Evolutionary conservation across 1,139 yeast genomes (phyloP).

Genomic region (Kodamaea sp.): DNA sequence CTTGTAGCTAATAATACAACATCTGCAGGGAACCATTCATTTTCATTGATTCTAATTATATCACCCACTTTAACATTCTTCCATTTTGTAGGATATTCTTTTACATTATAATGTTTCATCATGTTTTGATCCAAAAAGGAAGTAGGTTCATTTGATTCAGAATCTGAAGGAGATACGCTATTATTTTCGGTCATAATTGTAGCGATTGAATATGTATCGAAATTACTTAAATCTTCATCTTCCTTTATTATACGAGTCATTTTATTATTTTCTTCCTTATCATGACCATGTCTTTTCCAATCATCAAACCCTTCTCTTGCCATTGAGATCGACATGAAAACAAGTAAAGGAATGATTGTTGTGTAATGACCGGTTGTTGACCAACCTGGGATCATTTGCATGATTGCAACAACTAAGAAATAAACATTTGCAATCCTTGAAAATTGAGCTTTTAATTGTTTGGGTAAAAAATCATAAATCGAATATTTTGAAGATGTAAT

Average conservation of each 20-base stretch:
- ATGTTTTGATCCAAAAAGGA: constrained; percentile 17
- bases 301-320: constrained; percentile 94
- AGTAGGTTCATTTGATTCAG: constrained; percentile 2
- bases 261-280: constrained; percentile 78
- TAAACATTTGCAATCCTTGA: constrained; percentile 87
- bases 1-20: constrained; percentile 62
- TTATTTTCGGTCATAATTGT: constrained; percentile 35
- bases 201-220: constrained; percentile 37
- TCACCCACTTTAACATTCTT: constrained; percentile 82
- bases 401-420: constrained; percentile 80
- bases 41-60: constrained; percentile 63
- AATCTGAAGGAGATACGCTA: constrained; percentile 3
- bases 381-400: constrained; percentile 97
- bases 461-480: constrained; percentile 75
- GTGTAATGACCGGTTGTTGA: constrained; percentile 97
- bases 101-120: constrained; percentile 33
- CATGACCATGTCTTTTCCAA: constrained; percentile 80
- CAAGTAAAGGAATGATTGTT: constrained; percentile 81
- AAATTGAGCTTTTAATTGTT: constrained; percentile 85
- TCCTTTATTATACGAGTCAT: constrained; percentile 41
- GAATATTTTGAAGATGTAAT: constrained; percentile 90
- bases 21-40: constrained; percentile 96
- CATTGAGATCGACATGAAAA: constrained; percentile 88
- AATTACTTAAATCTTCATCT: constrained; percentile 23
- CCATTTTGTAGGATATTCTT: constrained; percentile 53